phyloP scores from a whole-genome alignment of 768 basidiomycete genomes.

The Russula earlei region DNA sequence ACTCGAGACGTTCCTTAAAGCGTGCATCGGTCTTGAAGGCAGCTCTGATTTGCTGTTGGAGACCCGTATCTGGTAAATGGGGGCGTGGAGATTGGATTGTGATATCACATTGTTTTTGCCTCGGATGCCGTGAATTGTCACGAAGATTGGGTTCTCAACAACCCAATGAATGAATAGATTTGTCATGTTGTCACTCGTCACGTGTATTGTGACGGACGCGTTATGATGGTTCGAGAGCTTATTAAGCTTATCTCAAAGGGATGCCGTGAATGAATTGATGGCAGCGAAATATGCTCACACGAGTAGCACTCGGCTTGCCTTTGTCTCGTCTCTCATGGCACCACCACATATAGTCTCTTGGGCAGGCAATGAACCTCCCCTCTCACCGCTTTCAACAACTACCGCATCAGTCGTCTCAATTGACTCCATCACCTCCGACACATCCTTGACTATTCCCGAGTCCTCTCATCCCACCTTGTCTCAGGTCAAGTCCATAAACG shows the following conservation, averaged over 20 bases:
- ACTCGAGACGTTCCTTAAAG: conserved; percentile 89
- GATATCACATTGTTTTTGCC: no score
- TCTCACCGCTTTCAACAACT: conserved; percentile 1
- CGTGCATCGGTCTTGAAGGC: conserved; percentile 81
- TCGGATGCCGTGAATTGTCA: not conserved
- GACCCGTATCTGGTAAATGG: conserved; percentile 75
- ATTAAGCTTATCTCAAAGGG: not conserved
- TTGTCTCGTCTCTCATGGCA: not conserved
- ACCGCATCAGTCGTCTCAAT: conserved; percentile 5
- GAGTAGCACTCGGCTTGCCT: no score
- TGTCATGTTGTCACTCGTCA: conserved; percentile 1
- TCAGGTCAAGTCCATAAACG: not conserved
- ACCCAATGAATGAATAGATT: not conserved
- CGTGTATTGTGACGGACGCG: conserved; percentile 16
- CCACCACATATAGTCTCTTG: conserved; percentile 11
- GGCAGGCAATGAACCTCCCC: not conserved
- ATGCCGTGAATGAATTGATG: no score
- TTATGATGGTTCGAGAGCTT: not conserved
- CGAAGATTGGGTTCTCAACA: conserved; percentile 13
- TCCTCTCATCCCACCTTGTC: not conserved
- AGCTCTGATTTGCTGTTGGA: conserved; percentile 78
- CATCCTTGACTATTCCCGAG: not conserved
- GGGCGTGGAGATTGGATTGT: not conserved
- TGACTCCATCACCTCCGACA: conserved; percentile 1
- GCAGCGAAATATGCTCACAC: no score